Percentiles rank a stretch among this genome's conserved stretches.
These are phyloP conservation scores for Dactylellina parvicollis DNA, from an alignment of 2,329 filamentous ascomycete genomes.

Conservation along the genomic window DNA sequence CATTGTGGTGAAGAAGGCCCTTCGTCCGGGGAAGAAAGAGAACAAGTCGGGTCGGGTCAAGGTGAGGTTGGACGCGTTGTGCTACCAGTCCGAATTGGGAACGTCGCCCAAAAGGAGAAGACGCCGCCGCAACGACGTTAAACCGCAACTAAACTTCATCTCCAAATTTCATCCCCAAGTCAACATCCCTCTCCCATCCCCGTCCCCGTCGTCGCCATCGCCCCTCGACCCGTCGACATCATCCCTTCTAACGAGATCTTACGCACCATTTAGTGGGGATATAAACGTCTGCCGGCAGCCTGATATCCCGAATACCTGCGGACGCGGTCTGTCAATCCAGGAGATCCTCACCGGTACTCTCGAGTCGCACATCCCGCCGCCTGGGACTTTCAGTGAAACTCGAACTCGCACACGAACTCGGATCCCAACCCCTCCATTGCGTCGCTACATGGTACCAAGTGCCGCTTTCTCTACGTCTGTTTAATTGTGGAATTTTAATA, in stretches of 20 bases:
- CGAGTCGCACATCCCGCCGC: neutral
- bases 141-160: neutral
- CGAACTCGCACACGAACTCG: neutral
- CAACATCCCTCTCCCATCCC: neutral
- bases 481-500: constrained; percentile 11
- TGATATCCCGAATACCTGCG: neutral
- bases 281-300: neutral
- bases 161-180: neutral
- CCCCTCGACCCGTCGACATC: neutral
- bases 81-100: constrained; percentile 14
- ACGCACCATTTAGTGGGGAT: neutral
- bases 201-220: neutral
- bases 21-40: neutral
- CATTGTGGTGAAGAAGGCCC: constrained; percentile 20
- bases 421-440: neutral
- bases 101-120: constrained; percentile 16
- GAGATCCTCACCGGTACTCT: neutral
- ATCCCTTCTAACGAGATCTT: neutral
- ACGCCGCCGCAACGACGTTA: neutral
- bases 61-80: constrained; percentile 24
- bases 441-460: neutral
- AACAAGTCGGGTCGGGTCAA: neutral
- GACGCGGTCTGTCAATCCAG: neutral
- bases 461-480: neutral
- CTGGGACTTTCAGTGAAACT: neutral